Percentiles rank a stretch among this genome's conserved stretches.
phyloP scores from a whole-genome alignment of 1,139 yeast genomes.

The Blastobotrys buckinghamii region DNA sequence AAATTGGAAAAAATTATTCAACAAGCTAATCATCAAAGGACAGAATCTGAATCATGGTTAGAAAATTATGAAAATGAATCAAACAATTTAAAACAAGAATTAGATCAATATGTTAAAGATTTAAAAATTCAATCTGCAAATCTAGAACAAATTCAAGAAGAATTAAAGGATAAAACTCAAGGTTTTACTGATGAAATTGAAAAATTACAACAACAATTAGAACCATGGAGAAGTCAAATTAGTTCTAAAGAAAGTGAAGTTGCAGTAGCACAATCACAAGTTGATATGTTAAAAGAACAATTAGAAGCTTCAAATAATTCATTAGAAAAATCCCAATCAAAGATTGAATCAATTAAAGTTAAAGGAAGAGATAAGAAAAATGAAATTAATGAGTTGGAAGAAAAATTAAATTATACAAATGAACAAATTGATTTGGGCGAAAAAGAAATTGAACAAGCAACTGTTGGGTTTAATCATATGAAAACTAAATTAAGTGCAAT shows the following conservation, averaged over 20 bases:
- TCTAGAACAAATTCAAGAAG: slow-evolving; percentile 57
- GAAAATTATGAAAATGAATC: slow-evolving; percentile 43
- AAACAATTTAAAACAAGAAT: slow-evolving; percentile 29
- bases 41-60: slow-evolving; percentile 45
- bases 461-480: slow-evolving; percentile 45
- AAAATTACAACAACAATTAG: slow-evolving; percentile 55
- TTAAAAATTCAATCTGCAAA: slow-evolving; percentile 49
- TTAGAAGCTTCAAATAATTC: slow-evolving; percentile 42
- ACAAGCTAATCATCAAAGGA: slow-evolving; percentile 35
- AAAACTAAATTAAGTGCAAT: slow-evolving; percentile 47
- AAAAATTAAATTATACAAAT: slow-evolving; percentile 40
- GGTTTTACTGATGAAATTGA: slow-evolving; percentile 60
- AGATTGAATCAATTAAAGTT: slow-evolving; percentile 44
- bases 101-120: slow-evolving; percentile 41
- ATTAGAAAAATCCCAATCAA: slow-evolving; percentile 42
- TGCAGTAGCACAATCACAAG: slow-evolving; percentile 57
- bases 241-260: slow-evolving; percentile 62
- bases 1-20: slow-evolving; percentile 50
- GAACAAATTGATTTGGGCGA: slow-evolving; percentile 54
- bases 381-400: slow-evolving; percentile 29
- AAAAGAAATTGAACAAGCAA: slow-evolving; percentile 49
- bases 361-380: slow-evolving; percentile 50
- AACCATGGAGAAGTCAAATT: slow-evolving; percentile 78
- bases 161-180: slow-evolving; percentile 68
- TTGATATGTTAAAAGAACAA: slow-evolving; percentile 53